Evolutionary conservation across 495 filamentous ascomycete genomes (phyloP), one percentile per base, ranked within the genome.

Genomic region (Penicillium cataractarum): DNA sequence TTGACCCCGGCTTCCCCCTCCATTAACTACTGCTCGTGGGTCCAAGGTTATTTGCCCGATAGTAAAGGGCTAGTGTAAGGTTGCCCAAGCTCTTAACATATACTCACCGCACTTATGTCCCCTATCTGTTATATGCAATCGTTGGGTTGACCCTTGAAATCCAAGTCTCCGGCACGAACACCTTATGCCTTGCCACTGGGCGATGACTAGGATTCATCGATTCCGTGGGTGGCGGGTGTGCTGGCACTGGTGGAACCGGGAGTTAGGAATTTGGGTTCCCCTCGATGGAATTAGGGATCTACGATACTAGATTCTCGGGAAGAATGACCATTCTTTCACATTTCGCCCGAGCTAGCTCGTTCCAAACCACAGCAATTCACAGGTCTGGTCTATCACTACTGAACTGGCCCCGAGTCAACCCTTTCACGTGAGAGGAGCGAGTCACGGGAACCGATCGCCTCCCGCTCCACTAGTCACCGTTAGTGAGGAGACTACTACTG

Each of bases 381-480:
- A 3, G 26, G 8, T 46, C 7, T 6, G 42, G n/a, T n/a, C 42
- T 46, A 46, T 46, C 42, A 46, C 24, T 46, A 22, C 42, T 46
- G 42, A 21, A 13, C 42, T 46, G 42, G 19, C 15, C 22, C n/a
- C 15, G 27, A 32, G 27, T 27, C 24, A 27, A 7, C 49, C 48
- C 49, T 27, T 52, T 52, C 49, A 29, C 49, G 29, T 32, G 49
- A 29, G 49, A 52, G 8, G 10, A 52, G 15, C 49, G 29, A 52
- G 49, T 52, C 49, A 52, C 49, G 49, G 49, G 49, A 32, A 19
- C 49, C 49, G 49, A 52, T 52, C 49, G 49, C 24, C 27, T 52
- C 49, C 49, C 49, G 49, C 49, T 52, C 49, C 49, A 52, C 49
- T 52, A 52, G 49, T 52, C 49, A 52, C 31, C 24, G 26, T 29